A percentile compares a stretch with the other conserved stretches of the same genome.
phyloP scores from a whole-genome alignment of 1,139 yeast genomes.

The Saccharomyces hybrid region DNA sequence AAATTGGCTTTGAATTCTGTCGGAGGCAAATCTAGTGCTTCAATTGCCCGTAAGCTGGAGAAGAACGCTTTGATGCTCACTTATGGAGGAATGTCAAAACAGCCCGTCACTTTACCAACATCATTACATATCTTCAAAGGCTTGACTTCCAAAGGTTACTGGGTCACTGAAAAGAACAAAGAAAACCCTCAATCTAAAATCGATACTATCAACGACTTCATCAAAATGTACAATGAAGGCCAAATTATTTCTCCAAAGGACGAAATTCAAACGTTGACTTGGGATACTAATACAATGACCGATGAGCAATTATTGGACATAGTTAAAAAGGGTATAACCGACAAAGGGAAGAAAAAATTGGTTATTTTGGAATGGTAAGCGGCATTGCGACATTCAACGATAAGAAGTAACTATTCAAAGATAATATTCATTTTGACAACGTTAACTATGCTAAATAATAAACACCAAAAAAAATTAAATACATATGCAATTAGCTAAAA shows the following conservation, averaged over 20 bases:
- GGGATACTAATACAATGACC: constrained; percentile 36
- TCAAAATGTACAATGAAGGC: constrained; percentile 60
- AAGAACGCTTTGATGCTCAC: constrained; percentile 72
- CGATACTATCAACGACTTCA: constrained; percentile 51
- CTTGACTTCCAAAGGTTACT: constrained; percentile 78
- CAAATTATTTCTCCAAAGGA: constrained; percentile 37
- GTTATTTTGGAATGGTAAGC: constrained; percentile 29
- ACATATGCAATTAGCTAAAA: background rate
- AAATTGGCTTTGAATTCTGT: constrained; percentile 84
- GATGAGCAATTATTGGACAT: constrained; percentile 46
- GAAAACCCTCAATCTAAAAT: constrained; percentile 55
- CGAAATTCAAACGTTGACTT: constrained; percentile 54
- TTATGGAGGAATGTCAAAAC: constrained; percentile 96
- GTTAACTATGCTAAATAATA: background rate
- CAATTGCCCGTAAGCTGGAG: constrained; percentile 72
- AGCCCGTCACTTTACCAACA: constrained; percentile 86
- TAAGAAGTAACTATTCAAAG: background rate
- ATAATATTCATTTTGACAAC: background rate
- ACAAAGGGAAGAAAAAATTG: constrained; percentile 39
- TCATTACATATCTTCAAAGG: constrained; percentile 85
- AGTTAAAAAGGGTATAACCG: constrained; percentile 46
- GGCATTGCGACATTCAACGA: background rate
- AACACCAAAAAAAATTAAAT: background rate
- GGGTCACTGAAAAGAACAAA: constrained; percentile 80
- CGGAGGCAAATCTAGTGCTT: constrained; percentile 80